A percentile compares a stretch with the other conserved stretches of the same genome.
Evolutionary conservation across 192 early-diverging fungal genomes (phyloP).

Genomic region (Linderina pennispora): DNA sequence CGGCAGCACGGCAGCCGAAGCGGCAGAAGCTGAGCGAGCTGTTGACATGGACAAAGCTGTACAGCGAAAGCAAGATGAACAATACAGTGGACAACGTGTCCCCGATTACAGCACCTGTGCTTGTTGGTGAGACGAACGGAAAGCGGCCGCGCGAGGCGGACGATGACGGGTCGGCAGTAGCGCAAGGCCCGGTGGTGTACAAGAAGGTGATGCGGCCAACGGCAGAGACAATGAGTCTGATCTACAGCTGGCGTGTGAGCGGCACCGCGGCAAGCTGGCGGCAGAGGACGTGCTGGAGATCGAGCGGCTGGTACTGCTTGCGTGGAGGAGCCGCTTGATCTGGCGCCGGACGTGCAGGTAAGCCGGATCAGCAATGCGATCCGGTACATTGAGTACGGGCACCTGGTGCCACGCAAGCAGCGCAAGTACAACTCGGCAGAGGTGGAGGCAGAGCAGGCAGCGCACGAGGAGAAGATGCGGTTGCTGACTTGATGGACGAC

Average conservation of each 20-base stretch:
- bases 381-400: constrained; percentile 46
- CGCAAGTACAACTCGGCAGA: constrained; percentile 69
- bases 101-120: background rate
- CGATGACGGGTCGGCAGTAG: background rate
- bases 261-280: constrained; percentile 40
- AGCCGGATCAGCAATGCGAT: constrained; percentile 65
- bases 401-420: constrained; percentile 50
- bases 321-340: constrained; percentile 58
- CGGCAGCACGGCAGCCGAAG: too few species aligned
- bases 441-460: constrained; percentile 59
- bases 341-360: constrained; percentile 65
- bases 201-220: constrained; percentile 46
- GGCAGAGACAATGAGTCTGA: constrained; percentile 38
- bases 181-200: constrained; percentile 4
- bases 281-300: constrained; percentile 53
- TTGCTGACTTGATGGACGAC: constrained; percentile 68
- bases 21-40: constrained; percentile 22
- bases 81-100: too few species aligned
- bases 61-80: too few species aligned
- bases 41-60: constrained; percentile 34
- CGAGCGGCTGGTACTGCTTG: constrained; percentile 61
- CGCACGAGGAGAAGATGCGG: constrained; percentile 62
- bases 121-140: background rate
- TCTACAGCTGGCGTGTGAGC: constrained; percentile 32
- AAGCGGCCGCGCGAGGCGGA: background rate